Base-by-base conservation (phyloP, 768 basidiomycete species). In the Lanmaoa rubissima region DNA sequence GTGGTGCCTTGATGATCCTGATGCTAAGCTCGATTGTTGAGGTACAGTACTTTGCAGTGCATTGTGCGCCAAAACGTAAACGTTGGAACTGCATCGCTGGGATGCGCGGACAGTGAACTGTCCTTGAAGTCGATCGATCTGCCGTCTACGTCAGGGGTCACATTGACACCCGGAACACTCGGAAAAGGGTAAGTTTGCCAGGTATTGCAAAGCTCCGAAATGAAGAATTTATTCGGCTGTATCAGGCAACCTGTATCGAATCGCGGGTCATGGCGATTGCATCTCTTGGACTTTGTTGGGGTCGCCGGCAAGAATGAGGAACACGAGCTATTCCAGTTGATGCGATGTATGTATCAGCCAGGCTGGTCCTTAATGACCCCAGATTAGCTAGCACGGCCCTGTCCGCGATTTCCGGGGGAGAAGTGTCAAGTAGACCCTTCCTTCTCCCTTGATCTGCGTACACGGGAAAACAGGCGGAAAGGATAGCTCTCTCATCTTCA, bases 1-100 rank as follows among this genome's bases (percentile, higher is more conserved):
- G 31, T 49, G 35, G 59, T 60, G 36, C 59, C 48, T 61, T 32
- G 44, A 40, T 60, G 42, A 11, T 39, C 59, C 47, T 45, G 38
- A 39, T 44, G 21, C 34, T 11, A 10, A n/a, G 41, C 32, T 43
- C 19, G 42, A 35, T 19, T 13, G 24, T 26, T 28, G 53, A 32
- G 35, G 43, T 55, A 19, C 39, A 28, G 4, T 28, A 28, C 28
- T 35, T 24, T 38, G 38, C 4, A 31, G 48, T 47, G 35, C 43
- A 17, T 9, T 19, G 24, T 9, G 24, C 12, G 41, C 31, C 11
- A 13, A 31, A 42, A 6, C 14, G 42, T 42, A 19, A 14, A 34
- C 7, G 4, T 24, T 14, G 21, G 11, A 32, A 28, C 13, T 16
- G 32, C 41, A 32, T 36, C 14, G 35, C 35, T 21, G 45, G 41